Percentiles rank a stretch among this genome's conserved stretches.
Evolutionary conservation across 1,139 yeast species (phyloP).

Genomic region (Meyerozyma smithsonii): DNA sequence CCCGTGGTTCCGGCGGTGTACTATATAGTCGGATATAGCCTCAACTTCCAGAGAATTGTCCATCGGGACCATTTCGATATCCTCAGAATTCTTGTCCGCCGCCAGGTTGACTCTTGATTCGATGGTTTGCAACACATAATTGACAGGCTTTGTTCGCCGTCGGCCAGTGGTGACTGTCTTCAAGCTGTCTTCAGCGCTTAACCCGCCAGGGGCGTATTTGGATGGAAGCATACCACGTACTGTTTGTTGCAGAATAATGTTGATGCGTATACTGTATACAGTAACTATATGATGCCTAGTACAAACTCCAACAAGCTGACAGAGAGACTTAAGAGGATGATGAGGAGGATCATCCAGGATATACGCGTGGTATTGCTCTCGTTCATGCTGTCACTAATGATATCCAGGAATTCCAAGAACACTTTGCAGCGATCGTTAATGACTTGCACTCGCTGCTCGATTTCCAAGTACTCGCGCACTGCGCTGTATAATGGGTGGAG

Average conservation of each 20-base stretch:
- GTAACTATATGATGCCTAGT: constrained; percentile 25
- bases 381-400: constrained; percentile 89
- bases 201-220: constrained; percentile 40
- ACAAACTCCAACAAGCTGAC: constrained; percentile 51
- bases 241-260: neutral
- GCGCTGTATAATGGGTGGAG: constrained; percentile 88
- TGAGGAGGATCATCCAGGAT: constrained; percentile 84
- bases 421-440: constrained; percentile 91
- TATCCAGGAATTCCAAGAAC: constrained; percentile 87
- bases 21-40: constrained; percentile 39
- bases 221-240: constrained; percentile 35
- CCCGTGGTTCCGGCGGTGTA: neutral
- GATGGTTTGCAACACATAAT: constrained; percentile 26
- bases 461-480: constrained; percentile 86
- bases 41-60: constrained; percentile 44
- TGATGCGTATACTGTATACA: constrained; percentile 1
- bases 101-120: constrained; percentile 33
- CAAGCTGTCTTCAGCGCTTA: constrained; percentile 24
- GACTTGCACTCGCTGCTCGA: constrained; percentile 90
- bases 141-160: constrained; percentile 16
- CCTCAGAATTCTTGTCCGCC: constrained; percentile 17
- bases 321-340: constrained; percentile 71
- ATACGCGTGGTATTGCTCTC: constrained; percentile 88
- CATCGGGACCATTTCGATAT: constrained; percentile 48
- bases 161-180: constrained; percentile 31